These are phyloP conservation scores for Phycomyces nitens DNA, from an alignment of 192 early-diverging fungal species.

Conservation along the genomic window DNA sequence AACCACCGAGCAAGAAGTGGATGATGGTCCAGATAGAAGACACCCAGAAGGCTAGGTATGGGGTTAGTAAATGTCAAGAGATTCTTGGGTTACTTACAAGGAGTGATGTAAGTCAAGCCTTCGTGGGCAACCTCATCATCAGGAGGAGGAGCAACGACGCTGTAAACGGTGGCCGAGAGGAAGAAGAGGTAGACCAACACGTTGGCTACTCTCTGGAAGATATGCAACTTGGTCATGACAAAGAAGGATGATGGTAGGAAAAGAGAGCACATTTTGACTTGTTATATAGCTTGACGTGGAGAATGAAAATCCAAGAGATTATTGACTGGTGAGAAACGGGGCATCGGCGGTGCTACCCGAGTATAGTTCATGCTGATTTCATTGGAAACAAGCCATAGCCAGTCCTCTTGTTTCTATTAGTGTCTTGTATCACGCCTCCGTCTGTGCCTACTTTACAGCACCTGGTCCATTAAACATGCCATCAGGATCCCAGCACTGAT, in stretches of 20 bases:
- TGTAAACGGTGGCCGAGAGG: constrained; percentile 54
- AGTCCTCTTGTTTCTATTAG: no score
- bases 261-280: not conserved
- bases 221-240: constrained; percentile 25
- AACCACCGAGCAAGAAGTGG: constrained; percentile 59
- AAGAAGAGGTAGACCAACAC: constrained; percentile 62
- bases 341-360: no score
- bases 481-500: no score
- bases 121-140: constrained; percentile 27
- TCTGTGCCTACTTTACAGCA: no score
- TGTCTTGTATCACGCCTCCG: no score
- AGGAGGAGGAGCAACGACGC: constrained; percentile 41
- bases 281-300: not conserved
- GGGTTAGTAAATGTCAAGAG: no score
- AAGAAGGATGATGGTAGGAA: not conserved
- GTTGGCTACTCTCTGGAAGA: constrained; percentile 52
- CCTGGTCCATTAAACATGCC: no score
- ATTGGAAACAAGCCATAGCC: no score
- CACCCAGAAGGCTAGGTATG: constrained; percentile 45
- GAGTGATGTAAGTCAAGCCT: constrained; percentile 62
- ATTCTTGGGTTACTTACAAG: constrained; percentile 46
- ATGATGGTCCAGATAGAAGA: constrained; percentile 61
- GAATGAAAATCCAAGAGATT: no score
- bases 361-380: no score
- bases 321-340: no score